Evolutionary conservation across 2,329 filamentous ascomycete genomes (phyloP).

Genomic region (Cordyceps tenuipes): DNA sequence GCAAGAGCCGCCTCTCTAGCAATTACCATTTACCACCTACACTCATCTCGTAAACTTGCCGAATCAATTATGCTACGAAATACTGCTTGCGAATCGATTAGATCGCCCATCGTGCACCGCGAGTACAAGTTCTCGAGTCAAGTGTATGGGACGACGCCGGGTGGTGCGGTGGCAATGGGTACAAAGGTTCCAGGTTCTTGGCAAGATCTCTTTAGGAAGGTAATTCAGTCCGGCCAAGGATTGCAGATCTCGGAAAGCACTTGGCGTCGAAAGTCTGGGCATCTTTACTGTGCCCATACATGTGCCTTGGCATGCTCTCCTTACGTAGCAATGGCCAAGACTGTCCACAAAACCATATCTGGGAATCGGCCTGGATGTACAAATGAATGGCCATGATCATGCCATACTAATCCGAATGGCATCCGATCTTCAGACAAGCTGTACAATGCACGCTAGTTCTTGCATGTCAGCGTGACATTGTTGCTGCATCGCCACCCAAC

Average conservation of each 20-base stretch:
- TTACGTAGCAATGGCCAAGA: not conserved
- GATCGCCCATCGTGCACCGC: not conserved
- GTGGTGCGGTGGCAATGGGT: too few relatives aligned
- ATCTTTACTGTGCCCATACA: too few relatives aligned
- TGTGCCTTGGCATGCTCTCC: not conserved
- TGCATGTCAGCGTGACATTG: not conserved
- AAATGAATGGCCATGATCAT: not conserved
- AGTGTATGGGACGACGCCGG: not conserved
- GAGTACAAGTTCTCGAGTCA: not conserved
- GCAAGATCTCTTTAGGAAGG: not conserved
- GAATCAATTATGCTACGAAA: not conserved
- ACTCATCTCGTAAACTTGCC: not conserved
- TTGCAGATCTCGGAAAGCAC: not conserved
- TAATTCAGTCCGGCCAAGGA: not conserved
- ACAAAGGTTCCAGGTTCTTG: not conserved
- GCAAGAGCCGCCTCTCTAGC: not conserved
- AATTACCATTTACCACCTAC: too few relatives aligned
- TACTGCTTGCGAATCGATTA: not conserved
- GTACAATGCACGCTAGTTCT: not conserved
- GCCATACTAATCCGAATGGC: too few relatives aligned
- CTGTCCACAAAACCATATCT: not conserved
- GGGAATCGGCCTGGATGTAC: not conserved
- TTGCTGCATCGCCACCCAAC: not conserved
- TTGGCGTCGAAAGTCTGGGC: not conserved
- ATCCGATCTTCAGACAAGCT: not conserved